Percentiles rank a stretch among this genome's conserved stretches.
Evolutionary conservation across 2,329 filamentous ascomycete genomes (phyloP).

Genomic region (Apiospora koreana): DNA sequence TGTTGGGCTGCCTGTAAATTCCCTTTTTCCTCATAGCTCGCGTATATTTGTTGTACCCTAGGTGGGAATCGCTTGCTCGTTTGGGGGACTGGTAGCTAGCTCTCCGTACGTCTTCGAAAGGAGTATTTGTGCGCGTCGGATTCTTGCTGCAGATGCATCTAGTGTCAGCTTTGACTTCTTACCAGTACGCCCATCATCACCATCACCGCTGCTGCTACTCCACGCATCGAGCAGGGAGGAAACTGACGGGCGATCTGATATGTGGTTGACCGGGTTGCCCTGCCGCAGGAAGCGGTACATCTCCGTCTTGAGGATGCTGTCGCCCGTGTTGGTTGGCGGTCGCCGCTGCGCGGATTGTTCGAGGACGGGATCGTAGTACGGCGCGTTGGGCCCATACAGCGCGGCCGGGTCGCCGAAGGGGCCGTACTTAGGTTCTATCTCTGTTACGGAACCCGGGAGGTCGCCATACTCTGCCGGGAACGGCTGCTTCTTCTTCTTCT

Average conservation of each 20-base stretch:
- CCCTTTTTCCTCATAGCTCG: background rate
- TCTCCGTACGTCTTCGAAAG: background rate
- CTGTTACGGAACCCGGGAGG: background rate
- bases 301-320: background rate
- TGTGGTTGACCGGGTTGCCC: background rate
- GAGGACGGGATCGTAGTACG: background rate
- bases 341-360: background rate
- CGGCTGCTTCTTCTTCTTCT: background rate
- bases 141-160: background rate
- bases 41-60: background rate
- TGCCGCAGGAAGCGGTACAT: background rate
- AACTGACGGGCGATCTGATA: background rate
- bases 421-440: background rate
- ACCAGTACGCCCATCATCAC: background rate
- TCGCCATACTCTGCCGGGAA: background rate
- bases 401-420: background rate
- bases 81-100: background rate
- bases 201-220: background rate
- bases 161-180: background rate
- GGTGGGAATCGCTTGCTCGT: background rate
- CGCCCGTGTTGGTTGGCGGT: background rate
- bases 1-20: background rate
- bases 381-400: background rate
- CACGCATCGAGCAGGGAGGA: background rate
- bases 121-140: background rate